Percentiles rank a stretch among this genome's conserved stretches.
phyloP scores from a whole-genome alignment of 2,329 filamentous ascomycete genomes.

The Laburnicola sp. region DNA sequence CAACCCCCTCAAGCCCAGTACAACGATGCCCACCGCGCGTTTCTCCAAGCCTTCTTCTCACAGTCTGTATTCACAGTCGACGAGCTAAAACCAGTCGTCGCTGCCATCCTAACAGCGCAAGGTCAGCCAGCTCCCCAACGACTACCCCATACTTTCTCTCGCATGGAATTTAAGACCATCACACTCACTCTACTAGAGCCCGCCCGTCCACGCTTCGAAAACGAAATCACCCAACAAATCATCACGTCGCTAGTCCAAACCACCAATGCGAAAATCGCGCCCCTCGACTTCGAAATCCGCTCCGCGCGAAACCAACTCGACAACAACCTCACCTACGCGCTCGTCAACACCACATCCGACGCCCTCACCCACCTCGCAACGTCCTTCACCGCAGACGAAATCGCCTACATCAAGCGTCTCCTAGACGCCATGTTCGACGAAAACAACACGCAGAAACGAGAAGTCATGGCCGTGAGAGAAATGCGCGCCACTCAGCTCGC shows the following conservation, averaged over 20 bases:
- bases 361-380: constrained; percentile 85
- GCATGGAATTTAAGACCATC: no score
- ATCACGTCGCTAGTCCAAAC: constrained; percentile 70
- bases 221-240: constrained; percentile 69
- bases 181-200: constrained; percentile 31
- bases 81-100: constrained; percentile 73
- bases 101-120: constrained; percentile 68
- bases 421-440: constrained; percentile 91
- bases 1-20: constrained; percentile 25
- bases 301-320: constrained; percentile 69
- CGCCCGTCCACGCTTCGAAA: constrained; percentile 53
- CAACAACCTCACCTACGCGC: constrained; percentile 71
- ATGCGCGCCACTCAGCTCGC: constrained; percentile 76
- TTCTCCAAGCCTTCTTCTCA: constrained; percentile 85
- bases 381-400: constrained; percentile 76
- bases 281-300: constrained; percentile 87
- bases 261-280: constrained; percentile 72
- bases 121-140: not conserved
- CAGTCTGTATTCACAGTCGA: constrained; percentile 75
- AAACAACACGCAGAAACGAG: constrained; percentile 76
- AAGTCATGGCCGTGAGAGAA: constrained; percentile 78
- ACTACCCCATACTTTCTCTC: not conserved
- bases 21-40: constrained; percentile 73
- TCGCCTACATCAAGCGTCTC: constrained; percentile 83
- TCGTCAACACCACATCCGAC: constrained; percentile 89